A percentile compares a stretch with the other conserved stretches of the same genome.
phyloP scores from a whole-genome alignment of 1,284 basidiomycete species.

The Calocybe gambosa region DNA sequence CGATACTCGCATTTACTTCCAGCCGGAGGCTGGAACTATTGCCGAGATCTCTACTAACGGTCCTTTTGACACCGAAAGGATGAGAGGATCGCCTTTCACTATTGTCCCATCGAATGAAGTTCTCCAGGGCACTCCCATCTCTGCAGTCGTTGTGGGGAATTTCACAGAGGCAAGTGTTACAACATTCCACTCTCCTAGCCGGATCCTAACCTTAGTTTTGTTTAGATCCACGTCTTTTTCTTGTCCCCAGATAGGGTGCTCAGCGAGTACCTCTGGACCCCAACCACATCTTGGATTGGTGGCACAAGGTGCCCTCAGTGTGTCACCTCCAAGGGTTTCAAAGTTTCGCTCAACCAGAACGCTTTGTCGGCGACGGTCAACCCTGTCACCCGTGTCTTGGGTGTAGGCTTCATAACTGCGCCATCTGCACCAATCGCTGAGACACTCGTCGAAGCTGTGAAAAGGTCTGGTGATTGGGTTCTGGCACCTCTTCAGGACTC shows the following conservation, averaged over 20 bases:
- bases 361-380: conserved; percentile 1
- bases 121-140: conserved; percentile 1
- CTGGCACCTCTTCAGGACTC: neutral
- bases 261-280: conserved; percentile 6
- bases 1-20: neutral
- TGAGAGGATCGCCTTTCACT: neutral
- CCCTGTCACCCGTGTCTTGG: neutral
- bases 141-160: neutral
- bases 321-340: conserved; percentile 5
- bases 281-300: conserved; percentile 1
- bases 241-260: conserved; percentile 2
- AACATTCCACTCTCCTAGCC: neutral
- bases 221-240: conserved; percentile 6
- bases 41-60: conserved; percentile 1
- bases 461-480: conserved; percentile 3
- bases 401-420: neutral
- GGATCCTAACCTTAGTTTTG: neutral
- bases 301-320: conserved; percentile 2
- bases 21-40: neutral
- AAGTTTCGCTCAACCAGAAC: neutral
- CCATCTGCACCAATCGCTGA: neutral
- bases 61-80: conserved; percentile 1
- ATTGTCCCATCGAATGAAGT: neutral
- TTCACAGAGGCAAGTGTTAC: neutral
- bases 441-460: conserved; percentile 2